These are phyloP conservation scores for Lasiodiplodia citricola DNA, from an alignment of 2,329 filamentous ascomycete genomes.

Conservation along the genomic window DNA sequence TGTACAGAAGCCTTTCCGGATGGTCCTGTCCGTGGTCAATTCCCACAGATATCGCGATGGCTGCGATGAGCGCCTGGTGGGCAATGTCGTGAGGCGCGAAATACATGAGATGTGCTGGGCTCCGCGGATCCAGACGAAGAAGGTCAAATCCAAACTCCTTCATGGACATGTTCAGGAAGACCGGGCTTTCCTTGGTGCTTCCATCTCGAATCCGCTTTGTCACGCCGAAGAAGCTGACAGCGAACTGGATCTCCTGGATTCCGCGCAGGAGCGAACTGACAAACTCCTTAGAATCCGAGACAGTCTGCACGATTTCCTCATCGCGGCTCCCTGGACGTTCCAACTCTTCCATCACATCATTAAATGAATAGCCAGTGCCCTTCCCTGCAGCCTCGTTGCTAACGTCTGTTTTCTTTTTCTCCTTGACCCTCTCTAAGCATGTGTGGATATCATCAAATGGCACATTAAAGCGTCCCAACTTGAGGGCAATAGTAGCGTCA, in stretches of 20 bases:
- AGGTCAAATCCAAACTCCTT: slow-evolving; percentile 96
- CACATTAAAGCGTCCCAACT: slow-evolving; percentile 86
- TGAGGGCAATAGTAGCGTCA: slow-evolving; percentile 88
- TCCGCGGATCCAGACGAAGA: slow-evolving; percentile 87
- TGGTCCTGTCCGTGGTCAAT: slow-evolving; percentile 88
- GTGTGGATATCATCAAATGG: slow-evolving; percentile 84
- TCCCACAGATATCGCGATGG: slow-evolving; percentile 88
- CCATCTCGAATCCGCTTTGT: slow-evolving; percentile 78
- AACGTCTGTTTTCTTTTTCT: slow-evolving; percentile 42
- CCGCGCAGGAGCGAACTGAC: slow-evolving; percentile 86
- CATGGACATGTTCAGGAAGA: slow-evolving; percentile 87
- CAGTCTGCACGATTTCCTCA: slow-evolving; percentile 76
- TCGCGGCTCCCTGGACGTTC: slow-evolving; percentile 69
- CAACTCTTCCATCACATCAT: slow-evolving; percentile 75
- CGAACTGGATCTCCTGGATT: slow-evolving; percentile 96
- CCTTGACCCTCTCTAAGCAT: slow-evolving; percentile 63
- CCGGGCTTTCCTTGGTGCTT: slow-evolving; percentile 66
- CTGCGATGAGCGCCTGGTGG: slow-evolving; percentile 90
- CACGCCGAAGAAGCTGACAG: slow-evolving; percentile 86
- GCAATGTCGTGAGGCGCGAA: slow-evolving; percentile 92
- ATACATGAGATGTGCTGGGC: slow-evolving; percentile 97
- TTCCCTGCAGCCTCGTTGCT: slow-evolving; percentile 35
- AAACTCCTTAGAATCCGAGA: slow-evolving; percentile 93
- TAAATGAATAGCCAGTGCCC: slow-evolving; percentile 66
- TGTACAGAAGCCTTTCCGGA: slow-evolving; percentile 85